A percentile compares a stretch with the other conserved stretches of the same genome.
Evolutionary conservation across 306 rosid genomes (phyloP).

Genomic region (Inga laurina): DNA sequence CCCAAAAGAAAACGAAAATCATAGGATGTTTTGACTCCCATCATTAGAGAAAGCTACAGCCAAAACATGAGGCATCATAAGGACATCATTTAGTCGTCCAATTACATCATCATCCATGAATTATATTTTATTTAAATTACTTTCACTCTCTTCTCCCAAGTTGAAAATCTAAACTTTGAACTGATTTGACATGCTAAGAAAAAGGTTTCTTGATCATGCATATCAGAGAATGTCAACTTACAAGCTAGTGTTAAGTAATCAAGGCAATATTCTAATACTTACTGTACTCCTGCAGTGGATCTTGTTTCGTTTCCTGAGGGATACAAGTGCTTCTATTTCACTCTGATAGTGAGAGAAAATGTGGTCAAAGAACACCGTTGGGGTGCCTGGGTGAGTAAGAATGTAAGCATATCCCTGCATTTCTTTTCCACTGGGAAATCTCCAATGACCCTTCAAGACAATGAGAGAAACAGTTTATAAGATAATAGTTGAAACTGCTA

Average conservation of each 20-base stretch:
- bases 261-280: conserved; percentile 43
- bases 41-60: not conserved
- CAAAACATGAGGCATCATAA: conserved; percentile 4
- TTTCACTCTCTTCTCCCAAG: not conserved
- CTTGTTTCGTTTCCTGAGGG: conserved; percentile 67
- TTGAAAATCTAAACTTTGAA: not conserved
- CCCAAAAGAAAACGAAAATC: not conserved
- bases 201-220: not conserved
- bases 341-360: conserved; percentile 64
- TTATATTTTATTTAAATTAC: not conserved
- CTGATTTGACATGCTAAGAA: conserved; percentile 7
- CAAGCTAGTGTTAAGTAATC: not conserved
- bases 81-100: conserved; percentile 4
- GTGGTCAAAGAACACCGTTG: conserved; percentile 86
- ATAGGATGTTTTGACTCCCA: not conserved
- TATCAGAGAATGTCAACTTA: not conserved
- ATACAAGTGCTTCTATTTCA: conserved; percentile 64
- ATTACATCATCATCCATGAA: not conserved
- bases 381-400: conserved; percentile 99
- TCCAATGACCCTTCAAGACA: conserved; percentile 93
- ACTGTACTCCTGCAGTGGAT: conserved; percentile 81
- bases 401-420: conserved; percentile 99
- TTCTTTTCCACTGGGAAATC: conserved; percentile 87
- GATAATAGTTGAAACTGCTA: not conserved
- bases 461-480: not conserved